Percentiles rank a stretch among this genome's conserved stretches.
These are phyloP conservation scores for Styphnolobium japonicum DNA, from an alignment of 306 rosid species.

Conservation along the genomic window DNA sequence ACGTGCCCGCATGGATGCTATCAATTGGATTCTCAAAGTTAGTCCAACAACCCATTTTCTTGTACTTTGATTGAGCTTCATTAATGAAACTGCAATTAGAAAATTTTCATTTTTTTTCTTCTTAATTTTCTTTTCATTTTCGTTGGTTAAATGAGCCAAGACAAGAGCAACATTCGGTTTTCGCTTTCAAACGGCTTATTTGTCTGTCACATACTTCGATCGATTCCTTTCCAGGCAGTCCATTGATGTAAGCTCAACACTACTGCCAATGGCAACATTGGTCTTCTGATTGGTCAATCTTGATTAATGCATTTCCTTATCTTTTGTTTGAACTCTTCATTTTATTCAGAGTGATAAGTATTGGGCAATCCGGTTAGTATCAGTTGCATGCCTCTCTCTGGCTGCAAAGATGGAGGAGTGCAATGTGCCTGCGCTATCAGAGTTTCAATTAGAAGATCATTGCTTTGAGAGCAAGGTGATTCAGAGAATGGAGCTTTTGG, in stretches of 20 bases:
- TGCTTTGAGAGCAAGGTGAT: slow-evolving; percentile 31
- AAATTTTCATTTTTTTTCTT: neutral
- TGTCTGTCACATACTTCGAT: slow-evolving; percentile 58
- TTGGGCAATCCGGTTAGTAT: slow-evolving; percentile 46
- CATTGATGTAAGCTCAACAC: slow-evolving; percentile 35
- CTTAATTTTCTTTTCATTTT: neutral
- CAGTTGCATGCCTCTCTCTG: slow-evolving; percentile 51
- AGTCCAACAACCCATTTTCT: slow-evolving; percentile 12
- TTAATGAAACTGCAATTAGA: neutral
- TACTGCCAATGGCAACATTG: neutral
- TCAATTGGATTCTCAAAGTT: slow-evolving; percentile 57
- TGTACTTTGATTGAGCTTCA: neutral
- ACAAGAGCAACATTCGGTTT: slow-evolving; percentile 45
- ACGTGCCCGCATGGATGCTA: slow-evolving; percentile 46
- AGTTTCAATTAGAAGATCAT: slow-evolving; percentile 35
- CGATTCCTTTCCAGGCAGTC: slow-evolving; percentile 40
- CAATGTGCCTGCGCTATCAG: slow-evolving; percentile 32
- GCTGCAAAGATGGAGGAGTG: slow-evolving; percentile 64
- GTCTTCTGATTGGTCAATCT: too few relatives aligned
- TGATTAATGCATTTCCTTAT: neutral
- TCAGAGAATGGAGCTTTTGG: slow-evolving; percentile 57
- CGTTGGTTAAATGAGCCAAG: slow-evolving; percentile 18
- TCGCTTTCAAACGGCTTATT: slow-evolving; percentile 51
- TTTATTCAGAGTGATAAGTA: slow-evolving; percentile 34
- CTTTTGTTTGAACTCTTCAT: neutral